Evolutionary conservation across 192 early-diverging fungal species (phyloP), one percentile per base, ranked within the genome.

Genomic region (Umbelopsis sp.): DNA sequence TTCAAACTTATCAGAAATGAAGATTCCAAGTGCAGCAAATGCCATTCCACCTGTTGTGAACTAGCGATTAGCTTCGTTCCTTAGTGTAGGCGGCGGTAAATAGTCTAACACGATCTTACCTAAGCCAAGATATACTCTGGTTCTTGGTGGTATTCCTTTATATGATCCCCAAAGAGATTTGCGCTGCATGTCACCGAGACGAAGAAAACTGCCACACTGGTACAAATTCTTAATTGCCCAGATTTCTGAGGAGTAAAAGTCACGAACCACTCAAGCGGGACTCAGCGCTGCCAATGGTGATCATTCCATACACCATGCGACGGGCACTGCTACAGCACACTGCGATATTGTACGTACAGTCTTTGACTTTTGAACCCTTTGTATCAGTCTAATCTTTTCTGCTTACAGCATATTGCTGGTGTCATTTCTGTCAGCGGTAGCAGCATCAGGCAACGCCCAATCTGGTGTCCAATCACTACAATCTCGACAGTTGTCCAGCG

Each of bases 91-190:
- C 13, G 64, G 12, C 4, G 1, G 46, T 35, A 37, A 45, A 27
- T 23, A 6, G 2, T n/a, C 33, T 4, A 2, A 66, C 44, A 2
- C 0, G 15, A 1, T 50, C 30, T 50, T 68, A 80, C 78, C 78
- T 22, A 80, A 12, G 2, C 78, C 78, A 21, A 80, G 49, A 13
- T 27, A 49, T 11, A 76, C 52, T 53, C 78, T 49, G 67, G 78
- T 76, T 44, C 64, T 49, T 22, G 78, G 74, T n/a, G 74, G 45
- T 12, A 80, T 65, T 11, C 71, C 41, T 33, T 73, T 76, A 49
- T 80, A 80, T 3, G 78, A 80, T 48, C 74, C 78, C 74, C 71
- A 80, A 25, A 80, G 64, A 8, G 71, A 70, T 61, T 80, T 80
- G 30, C 78, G 68, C 69, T 80, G 78, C 78, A 80, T 80, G 7